Base-by-base conservation (phyloP, 371 early-diverging fungal species). In the Apophysomyces sp. region DNA sequence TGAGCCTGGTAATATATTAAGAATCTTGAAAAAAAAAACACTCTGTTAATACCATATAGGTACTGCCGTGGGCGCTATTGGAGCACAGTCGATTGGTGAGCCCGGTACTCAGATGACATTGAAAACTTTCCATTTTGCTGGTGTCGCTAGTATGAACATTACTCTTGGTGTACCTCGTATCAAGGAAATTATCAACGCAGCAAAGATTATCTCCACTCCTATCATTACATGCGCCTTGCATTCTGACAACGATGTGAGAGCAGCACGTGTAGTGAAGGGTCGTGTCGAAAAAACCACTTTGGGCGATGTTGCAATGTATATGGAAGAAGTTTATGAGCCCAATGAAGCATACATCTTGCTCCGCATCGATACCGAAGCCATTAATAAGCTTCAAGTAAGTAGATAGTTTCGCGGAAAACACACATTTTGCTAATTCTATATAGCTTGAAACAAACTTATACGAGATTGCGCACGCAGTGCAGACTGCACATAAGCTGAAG, bases 111-210 rank as follows among this genome's bases (percentile, higher is more conserved):
- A 99, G 77, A 99, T 99, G 99, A 99, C 99, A 41, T 81, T 99
- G 61, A 99, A 99, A 78, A 98, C 99, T 72, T 99, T 99, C 94
- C 99, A 99, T 83, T 99, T 99, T 91, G 99, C 99, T 77, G 99
- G 99, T 88, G 97, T 99, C 52, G 97, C 98, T 37, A 90, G 91
- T 71, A 97, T 98, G 97, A 99, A 98, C 88, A 92, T 99, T 64
- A 98, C 99, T 0, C 87, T 98, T 65, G 99, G 99, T 86, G 99
- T 99, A 52, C 99, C 99, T 4, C 93, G 99, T 75, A 94, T 99
- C 78, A 99, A 99, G 80, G 97, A 96, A 83, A 95, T 98, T 73
- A 96, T 94, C 70, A 93, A 93, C 67, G 94, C 92, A 16, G 86
- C 95, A 59, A 97, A 96, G 69, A 81, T 77, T 40, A 99, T 99